Evolutionary conservation across 352 stramenopile species (phyloP), one percentile per base, ranked within the genome.

Genomic region (Phytophthora syringae): DNA sequence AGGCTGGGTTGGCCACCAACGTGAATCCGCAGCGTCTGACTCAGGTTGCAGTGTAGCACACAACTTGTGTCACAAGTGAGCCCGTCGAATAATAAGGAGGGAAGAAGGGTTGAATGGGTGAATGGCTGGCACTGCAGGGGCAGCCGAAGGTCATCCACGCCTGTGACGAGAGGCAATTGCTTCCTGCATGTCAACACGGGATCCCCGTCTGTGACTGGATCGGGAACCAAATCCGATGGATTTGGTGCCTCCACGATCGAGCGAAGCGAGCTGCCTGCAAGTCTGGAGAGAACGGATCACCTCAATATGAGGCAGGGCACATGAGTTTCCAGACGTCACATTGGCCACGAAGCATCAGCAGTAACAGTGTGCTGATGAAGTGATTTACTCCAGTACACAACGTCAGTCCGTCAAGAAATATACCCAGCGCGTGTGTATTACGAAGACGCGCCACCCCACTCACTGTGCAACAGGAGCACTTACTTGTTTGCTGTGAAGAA

Each of bases 221-320:
- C 42, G 61, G 61, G 54, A 70, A 70, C 27, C 27, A 32, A 32
- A 32, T 32, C 27, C 27, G 27, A 32, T 37, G 47, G 61, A 70
- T 70, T 70, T 70, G 54, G 36, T 59, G 61, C 37, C 53, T 58
- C 45, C 45, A 62, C 52, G 44, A 68, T 61, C 52, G 25, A 49
- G 39, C 62, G 53, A 66, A 27, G 27, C 27, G 11, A 37, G n/a
- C 20, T 52, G 9, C 40, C 15, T 27, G 16, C 43, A 58, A n/a
- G n/a, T n/a, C n/a, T n/a, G n/a, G n/a, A n/a, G n/a, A n/a, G n/a
- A n/a, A n/a, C n/a, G n/a, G n/a, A n/a, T n/a, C n/a, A 10, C 27
- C 27, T 32, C 27, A 9, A 32, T 32, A 9, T 69, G 61, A 69
- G 61, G 61, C 61, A 47, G 10, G 1, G 5, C 15, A 49, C 13